Evolutionary conservation across 2,329 filamentous ascomycete species (phyloP), one percentile per base, ranked within the genome.

Genomic region (Colletotrichum karsti): DNA sequence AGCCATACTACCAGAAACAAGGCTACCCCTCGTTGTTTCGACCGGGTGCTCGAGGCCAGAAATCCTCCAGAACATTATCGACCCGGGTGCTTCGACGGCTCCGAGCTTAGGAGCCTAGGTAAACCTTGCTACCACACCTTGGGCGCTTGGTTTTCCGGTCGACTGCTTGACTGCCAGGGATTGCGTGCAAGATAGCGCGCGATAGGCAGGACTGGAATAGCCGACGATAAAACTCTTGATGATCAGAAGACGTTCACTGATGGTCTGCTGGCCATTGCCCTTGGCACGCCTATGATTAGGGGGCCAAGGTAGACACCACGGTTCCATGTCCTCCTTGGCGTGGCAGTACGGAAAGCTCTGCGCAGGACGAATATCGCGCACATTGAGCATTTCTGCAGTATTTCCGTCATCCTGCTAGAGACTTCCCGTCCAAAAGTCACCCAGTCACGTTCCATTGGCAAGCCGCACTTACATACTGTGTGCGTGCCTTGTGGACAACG

Each of bases 251-350:
- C 22, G 42, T 20, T 42, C 12, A 55, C 53, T 30, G 50, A 63
- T 51, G 26, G 51, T 42, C 28, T 57, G 58, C 41, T 51, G 28
- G 26, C 13, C 42, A 33, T 62, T 56, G 20, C 35, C n/a, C 64
- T 57, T 44, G 51, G 44, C 51, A 51, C 26, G 28, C 59, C 44
- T 24, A 37, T 37, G 50, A 28, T 39, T 9, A 35, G 20, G 22
- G 22, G 42, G n/a, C 42, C 50, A 37, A 63, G 60, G 30, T 39
- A 41, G 33, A 39, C 18, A 44, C 62, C 33, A 61, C 61, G 37
- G 62, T 69, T 55, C 65, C 62, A 41, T 54, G 61, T 61, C 48
- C 15, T 28, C 20, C 62, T 69, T 60, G 53, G 55, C 46, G 37
- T 67, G 46, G 39, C 54, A 46, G 39, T 63, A 33, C 39, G 30